Evolutionary conservation across 2,329 filamentous ascomycete genomes (phyloP), one percentile per base, ranked within the genome.

Genomic region (Thielaviopsis ethacetica): DNA sequence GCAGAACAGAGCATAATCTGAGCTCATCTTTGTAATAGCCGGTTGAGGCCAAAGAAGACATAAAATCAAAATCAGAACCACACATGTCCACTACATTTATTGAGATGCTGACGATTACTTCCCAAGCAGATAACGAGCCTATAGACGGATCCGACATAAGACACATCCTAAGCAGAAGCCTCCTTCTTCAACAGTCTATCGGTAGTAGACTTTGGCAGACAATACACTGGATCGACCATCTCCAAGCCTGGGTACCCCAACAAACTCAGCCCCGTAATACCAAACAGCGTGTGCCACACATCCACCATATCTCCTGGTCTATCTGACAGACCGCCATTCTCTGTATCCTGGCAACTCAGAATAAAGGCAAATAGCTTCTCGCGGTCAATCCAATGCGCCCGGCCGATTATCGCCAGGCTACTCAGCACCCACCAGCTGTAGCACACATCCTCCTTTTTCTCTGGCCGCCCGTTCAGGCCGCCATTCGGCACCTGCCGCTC

Each of bases 371-470:
- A 79, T 65, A 98, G 78, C 67, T 88, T 87, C 60, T 84, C 77
- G 55, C 83, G 80, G 73, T 98, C 88, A 68, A 98, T 94, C 93
- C 93, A 98, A 69, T 96, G 88, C 57, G 90, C 78, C 59, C 85
- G 84, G 58, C 80, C 83, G 64, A 98, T 87, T 78, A 97, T 96
- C 53, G 86, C 85, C 64, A 98, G 74, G 69, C 91, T 95, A 68
- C 88, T 91, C 67, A 91, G 75, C 52, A 97, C 93, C 93, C 93
- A 98, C 93, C 93, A 98, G 69, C 89, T 95, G 73, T 98, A 98
- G 73, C 93, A 98, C 15, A 95, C 91, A 69, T 98, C 93, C 69
- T 95, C 91, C 63, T 87, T 74, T 75, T 98, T 98, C 73, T 97
- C 93, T 0, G 93, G 93, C 54, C 93, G 80, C 2, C 93, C 93